Base-by-base conservation (phyloP, 176 grass and related monocot species). In the Guadua angustifolia region DNA sequence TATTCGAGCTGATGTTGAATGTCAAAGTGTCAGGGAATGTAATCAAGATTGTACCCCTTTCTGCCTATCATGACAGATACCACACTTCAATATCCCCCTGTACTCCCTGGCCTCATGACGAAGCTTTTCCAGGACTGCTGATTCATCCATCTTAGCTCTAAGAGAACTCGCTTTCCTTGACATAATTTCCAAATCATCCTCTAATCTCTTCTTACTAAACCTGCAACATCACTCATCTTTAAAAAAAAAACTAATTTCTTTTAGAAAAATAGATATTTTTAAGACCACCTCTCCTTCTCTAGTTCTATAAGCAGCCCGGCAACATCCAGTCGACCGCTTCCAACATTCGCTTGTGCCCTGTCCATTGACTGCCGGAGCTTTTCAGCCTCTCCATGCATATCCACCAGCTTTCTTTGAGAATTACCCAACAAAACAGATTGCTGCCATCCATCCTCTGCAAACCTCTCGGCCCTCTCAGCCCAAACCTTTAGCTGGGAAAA, bases 31-130 rank as follows among this genome's bases (percentile, higher is more conserved):
- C 70, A 6, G 53, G 7, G 69, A 90, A 73, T 12, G 2, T 49
- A 73, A 71, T 49, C 47, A 76, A 74, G 29, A 26, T 10, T 32
- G 44, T n/a, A 99, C 93, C 93, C 94, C 89, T 83, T 95, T 94
- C 82, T 95, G 96, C 38, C 78, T 79, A 53, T 96, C 90, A 50
- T 69, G 91, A 51, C 93, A 96, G 67, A 94, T 61, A 78, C 91
- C 88, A 79, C 97, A 99, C 84, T 94, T 99, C 9, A 99, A 47
- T 79, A 98, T 98, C 59, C 87, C 95, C 69, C 91, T 91, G 49
- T 95, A 92, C 78, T 96, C 93, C 44, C 21, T 80, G 67, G 85
- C 81, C 84, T 99, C 93, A 51, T 96, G 88, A 14, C 81, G 78
- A 81, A 99, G 86, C 75, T 92, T 94, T 57, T 95, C 86, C 83